These are phyloP conservation scores for Elsinoe arachidis DNA, from an alignment of 2,329 filamentous ascomycete genomes.

Conservation along the genomic window DNA sequence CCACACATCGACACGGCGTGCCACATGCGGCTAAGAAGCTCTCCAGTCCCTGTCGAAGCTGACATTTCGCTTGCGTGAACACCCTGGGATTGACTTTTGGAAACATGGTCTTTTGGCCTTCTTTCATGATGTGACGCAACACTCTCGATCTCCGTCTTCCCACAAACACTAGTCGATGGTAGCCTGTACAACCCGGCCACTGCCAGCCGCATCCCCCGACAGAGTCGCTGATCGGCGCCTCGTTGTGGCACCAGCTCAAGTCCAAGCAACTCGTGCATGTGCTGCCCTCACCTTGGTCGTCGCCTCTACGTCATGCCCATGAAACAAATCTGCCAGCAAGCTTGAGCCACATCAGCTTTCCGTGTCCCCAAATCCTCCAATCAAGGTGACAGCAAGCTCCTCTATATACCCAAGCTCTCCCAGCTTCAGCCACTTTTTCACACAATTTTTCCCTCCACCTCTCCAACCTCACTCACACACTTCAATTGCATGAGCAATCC, in stretches of 20 bases:
- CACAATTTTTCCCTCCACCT: conserved; percentile 7
- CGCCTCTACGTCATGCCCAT: conserved; percentile 3
- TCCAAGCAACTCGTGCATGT: conserved; percentile 1
- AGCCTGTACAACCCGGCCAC: not conserved
- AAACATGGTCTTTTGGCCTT: not conserved
- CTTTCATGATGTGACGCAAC: conserved; percentile 12
- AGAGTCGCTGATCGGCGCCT: not conserved
- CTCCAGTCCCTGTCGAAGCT: not conserved
- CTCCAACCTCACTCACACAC: conserved; percentile 13
- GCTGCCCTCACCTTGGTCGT: not conserved
- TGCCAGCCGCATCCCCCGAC: not conserved
- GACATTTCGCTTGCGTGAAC: conserved; percentile 7
- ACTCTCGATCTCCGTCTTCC: not conserved
- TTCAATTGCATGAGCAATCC: conserved; percentile 39
- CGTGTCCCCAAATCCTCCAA: not conserved
- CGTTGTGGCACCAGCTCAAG: not conserved
- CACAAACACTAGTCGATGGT: not conserved
- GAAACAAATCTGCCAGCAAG: conserved; percentile 1
- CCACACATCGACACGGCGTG: conserved; percentile 7
- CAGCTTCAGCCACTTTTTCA: conserved; percentile 11
- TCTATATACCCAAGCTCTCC: conserved; percentile 9
- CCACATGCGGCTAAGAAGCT: not conserved
- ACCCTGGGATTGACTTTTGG: conserved; percentile 4
- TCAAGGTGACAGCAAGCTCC: conserved; percentile 3
- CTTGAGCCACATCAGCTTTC: conserved; percentile 6